Base-by-base conservation (phyloP, 2,329 filamentous ascomycete species). In the Colletotrichum truncatum region DNA sequence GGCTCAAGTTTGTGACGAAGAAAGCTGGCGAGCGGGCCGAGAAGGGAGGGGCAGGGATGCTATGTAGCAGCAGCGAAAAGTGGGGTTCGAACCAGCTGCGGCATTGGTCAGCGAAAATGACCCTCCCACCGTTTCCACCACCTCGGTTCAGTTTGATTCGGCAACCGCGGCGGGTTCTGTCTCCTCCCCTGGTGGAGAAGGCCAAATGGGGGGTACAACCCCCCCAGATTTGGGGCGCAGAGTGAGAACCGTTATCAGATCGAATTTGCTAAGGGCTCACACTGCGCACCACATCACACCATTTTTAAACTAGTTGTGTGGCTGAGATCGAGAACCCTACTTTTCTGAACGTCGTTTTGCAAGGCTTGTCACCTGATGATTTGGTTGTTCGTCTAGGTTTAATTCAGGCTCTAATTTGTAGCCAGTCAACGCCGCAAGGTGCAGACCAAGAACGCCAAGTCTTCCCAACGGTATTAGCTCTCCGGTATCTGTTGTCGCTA, bases 241-340 rank as follows among this genome's bases (percentile, higher is more conserved):
- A n/a, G n/a, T n/a, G n/a, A n/a, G n/a, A n/a, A 18, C 56, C 26
- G 57, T 65, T 65, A 65, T 65, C 62, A 65, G 62, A 65, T 65
- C 48, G 11, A n/a, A 55, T 25, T 49, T 56, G 53, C 23, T 28
- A 28, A 36, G 12, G 25, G 32, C 48, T 45, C 48, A 48, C 54
- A 46, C 36, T 28, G 21, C 48, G 23, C n/a, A 28, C 46, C 21
- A 28, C 46, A 34, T 18, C 46, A 16, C 46, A 28, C 46, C n/a
- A n/a, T n/a, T n/a, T n/a, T n/a, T 49, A 34, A 12, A 32, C 21
- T 34, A 28, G 25, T 9, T 2, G 11, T 16, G 2, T 34, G 46
- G 23, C 28, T 26, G 28, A n/a, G n/a, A n/a, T n/a, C n/a, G n/a
- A n/a, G n/a, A n/a, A n/a, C n/a, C n/a, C n/a, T n/a, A n/a, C n/a